Conservation (phyloP, 73 alveolate species). For the Paramecium octaurelia region DNA sequence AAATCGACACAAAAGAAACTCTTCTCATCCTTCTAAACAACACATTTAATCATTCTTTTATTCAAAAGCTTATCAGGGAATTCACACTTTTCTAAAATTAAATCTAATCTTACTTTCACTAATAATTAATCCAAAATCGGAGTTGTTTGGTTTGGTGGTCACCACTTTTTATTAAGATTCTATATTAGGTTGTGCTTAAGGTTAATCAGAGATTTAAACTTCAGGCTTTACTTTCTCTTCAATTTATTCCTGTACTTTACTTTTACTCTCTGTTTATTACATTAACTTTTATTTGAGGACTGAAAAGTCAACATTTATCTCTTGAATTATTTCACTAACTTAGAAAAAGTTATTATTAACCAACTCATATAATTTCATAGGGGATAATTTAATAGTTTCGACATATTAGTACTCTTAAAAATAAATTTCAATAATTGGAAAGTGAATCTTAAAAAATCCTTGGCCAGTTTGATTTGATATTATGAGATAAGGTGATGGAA, state of each 20-base stretch:
- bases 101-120: not conserved
- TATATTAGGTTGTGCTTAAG: not conserved
- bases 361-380: not conserved
- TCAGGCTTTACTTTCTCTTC: not conserved
- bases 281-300: not conserved
- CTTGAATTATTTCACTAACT: not conserved
- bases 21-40: not conserved
- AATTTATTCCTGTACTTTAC: not conserved
- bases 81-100: not conserved
- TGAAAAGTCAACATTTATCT: not conserved
- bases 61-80: not conserved
- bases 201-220: not conserved
- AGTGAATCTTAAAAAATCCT: conserved; percentile 15
- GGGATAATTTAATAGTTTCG: not conserved
- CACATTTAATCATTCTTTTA: not conserved
- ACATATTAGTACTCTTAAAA: not conserved
- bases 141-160: not conserved
- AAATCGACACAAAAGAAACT: not conserved
- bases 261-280: not conserved
- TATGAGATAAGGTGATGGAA: not conserved
- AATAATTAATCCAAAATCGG: not conserved
- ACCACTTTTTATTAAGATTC: not conserved
- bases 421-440: conserved; percentile 1
- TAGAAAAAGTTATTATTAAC: not conserved
- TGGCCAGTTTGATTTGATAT: not conserved